Base-by-base conservation (phyloP, 192 early-diverging fungal genomes). In the Spinellus fusiger region DNA sequence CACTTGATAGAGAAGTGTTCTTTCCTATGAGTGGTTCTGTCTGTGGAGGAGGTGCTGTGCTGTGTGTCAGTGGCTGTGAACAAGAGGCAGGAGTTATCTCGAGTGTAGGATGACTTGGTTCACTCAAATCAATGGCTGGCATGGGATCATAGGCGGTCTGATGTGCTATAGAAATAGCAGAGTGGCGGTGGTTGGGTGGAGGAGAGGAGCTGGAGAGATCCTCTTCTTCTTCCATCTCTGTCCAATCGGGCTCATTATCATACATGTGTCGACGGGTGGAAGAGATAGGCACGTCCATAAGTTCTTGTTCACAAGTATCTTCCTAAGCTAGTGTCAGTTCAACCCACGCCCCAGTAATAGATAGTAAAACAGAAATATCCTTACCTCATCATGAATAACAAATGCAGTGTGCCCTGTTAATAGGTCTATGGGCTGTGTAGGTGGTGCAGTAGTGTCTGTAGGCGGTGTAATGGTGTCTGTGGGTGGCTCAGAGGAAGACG, bases 221-320 rank as follows among this genome's bases (percentile, higher is more conserved):
- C 32, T 44, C 37, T n/a, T 58, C 56, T n/a, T 40, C 25, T 18
- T 61, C 16, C 22, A 61, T 61, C 15, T 61, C 59, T 61, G 59
- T 61, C 59, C 59, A 61, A 35, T 61, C 59, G 37, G 59, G 59
- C 18, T 51, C 59, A 61, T 61, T 50, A 15, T 49, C 59, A 61
- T 61, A 61, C 22, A 22, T 18, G 16, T 55, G 28, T 26, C 20
- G 35, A 18, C 27, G 56, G 27, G 22, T 28, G 20, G 23, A 27
- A 6, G 40, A 44, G 3, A 44, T 12, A 5, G 40, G 40, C 1
- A 44, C 40, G 18, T 44, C 40, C 10, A 44, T 12, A 44, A 44
- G 40, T 44, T 44, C 40, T 12, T 44, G 40, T 12, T 44, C 40
- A 6, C 40, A 12, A 44, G 18, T n/a, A 5, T n/a, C 40, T 12